Evolutionary conservation across 306 rosid genomes (phyloP).

Genomic region (Acacia crassicarpa): DNA sequence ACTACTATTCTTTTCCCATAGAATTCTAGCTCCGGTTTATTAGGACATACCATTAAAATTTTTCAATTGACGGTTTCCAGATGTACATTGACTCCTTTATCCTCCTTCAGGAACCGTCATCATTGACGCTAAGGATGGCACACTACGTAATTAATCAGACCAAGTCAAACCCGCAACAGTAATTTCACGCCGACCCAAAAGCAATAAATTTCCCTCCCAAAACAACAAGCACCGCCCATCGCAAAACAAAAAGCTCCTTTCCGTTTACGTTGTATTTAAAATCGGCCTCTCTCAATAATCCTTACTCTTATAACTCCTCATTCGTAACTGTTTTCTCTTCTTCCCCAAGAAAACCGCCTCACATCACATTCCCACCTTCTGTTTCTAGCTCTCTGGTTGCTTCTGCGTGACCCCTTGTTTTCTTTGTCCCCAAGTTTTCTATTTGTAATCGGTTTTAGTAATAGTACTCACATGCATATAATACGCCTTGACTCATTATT

Average conservation of each 20-base stretch:
- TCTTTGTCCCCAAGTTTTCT: slow-evolving; percentile 14
- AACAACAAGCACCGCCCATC: neutral
- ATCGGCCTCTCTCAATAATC: neutral
- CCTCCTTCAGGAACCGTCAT: neutral
- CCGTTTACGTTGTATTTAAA: neutral
- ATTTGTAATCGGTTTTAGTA: neutral
- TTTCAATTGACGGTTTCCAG: neutral
- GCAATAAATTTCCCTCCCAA: neutral
- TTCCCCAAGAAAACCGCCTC: neutral
- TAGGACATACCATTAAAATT: neutral
- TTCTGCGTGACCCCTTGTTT: neutral
- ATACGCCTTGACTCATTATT: neutral
- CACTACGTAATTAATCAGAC: neutral
- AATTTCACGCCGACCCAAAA: neutral
- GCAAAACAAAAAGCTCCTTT: neutral
- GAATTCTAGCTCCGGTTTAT: neutral
- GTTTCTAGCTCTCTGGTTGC: neutral
- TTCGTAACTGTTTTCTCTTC: neutral
- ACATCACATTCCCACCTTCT: neutral
- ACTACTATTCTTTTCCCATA: neutral
- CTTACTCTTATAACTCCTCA: neutral
- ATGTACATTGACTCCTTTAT: neutral
- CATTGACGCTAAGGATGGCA: neutral
- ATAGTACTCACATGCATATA: no score
- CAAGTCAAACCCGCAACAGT: neutral